phyloP scores from a whole-genome alignment of 2,329 filamentous ascomycete genomes.

The Trichoderma afroharzianum region DNA sequence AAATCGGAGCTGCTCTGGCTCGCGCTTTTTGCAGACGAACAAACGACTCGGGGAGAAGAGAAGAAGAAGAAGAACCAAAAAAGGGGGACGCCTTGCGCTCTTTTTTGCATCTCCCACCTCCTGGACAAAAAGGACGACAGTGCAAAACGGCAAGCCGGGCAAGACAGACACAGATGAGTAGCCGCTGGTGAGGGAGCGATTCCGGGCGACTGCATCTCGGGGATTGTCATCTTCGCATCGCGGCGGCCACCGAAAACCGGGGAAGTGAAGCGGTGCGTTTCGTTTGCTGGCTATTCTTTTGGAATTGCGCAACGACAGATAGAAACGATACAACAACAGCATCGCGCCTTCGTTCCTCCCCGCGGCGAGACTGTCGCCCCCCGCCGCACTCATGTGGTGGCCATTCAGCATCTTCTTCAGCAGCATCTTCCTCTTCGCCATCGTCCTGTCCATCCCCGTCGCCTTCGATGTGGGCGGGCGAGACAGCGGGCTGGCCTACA shows the following conservation, averaged over 20 bases:
- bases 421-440: slow-evolving; percentile 81
- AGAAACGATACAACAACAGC: neutral
- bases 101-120: neutral
- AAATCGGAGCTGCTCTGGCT: slow-evolving; percentile 5
- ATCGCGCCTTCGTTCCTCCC: slow-evolving; percentile 1
- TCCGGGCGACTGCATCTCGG: slow-evolving; percentile 17
- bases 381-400: slow-evolving; percentile 66
- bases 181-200: slow-evolving; percentile 16
- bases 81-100: neutral
- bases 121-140: neutral
- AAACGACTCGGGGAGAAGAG: neutral
- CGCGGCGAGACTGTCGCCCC: slow-evolving; percentile 27
- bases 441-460: slow-evolving; percentile 92
- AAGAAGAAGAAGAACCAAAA: neutral
- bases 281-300: neutral
- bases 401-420: slow-evolving; percentile 76
- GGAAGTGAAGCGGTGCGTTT: neutral
- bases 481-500: slow-evolving; percentile 91
- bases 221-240: slow-evolving; percentile 1
- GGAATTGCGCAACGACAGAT: neutral
- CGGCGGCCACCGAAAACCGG: neutral
- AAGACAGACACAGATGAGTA: slow-evolving; percentile 17
- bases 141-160: neutral
- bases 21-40: slow-evolving; percentile 4
- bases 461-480: slow-evolving; percentile 97